Base-by-base conservation (phyloP, 345 rosid species). In the Salix koriyanagi region DNA sequence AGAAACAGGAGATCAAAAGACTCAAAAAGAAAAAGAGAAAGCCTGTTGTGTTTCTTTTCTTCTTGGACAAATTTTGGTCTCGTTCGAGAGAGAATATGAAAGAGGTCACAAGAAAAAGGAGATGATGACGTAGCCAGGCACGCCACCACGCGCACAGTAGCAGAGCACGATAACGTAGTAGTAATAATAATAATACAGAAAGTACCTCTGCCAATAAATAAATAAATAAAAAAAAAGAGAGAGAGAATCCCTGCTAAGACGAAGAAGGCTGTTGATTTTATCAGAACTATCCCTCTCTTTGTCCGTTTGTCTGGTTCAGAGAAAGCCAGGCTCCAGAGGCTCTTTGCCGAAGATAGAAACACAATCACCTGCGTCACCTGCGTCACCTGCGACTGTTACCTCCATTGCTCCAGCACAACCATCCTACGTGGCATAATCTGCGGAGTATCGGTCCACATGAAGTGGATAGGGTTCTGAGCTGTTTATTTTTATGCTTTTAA, bases 51-150 rank as follows among this genome's bases (percentile, higher is more conserved):
- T 39, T 64, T 50, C 44, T 41, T 50, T 21, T 23, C 2, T 69
- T 9, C 67, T 56, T 6, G 23, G 19, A 36, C 37, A 25, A 12
- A 67, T 39, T 62, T 23, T 56, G 80, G 69, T 64, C 79, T 42
- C 13, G 21, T 54, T 4, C 65, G 50, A 10, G 6, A 37, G 3
- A 8, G 23, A 54, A 50, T 14, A 61, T 1, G 56, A 10, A 18
- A 65, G 32, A 69, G 19, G 23, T 7, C 13, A 62, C 19, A 54
- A 42, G 62, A 73, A 46, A 8, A 76, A 62, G 42, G 21, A 50
- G 83, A 80, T 60, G 82, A 80, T 86, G 91, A 81, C 85, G 83
- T 72, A 34, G 67, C 76, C 77, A 67, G 83, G 79, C 87, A 83
- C 78, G 88, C 86, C 75, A 54, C 72, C 84, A 79, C 37, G 37